Base-by-base conservation (phyloP, 2,329 filamentous ascomycete species). In the Aureobasidium mangrovei region DNA sequence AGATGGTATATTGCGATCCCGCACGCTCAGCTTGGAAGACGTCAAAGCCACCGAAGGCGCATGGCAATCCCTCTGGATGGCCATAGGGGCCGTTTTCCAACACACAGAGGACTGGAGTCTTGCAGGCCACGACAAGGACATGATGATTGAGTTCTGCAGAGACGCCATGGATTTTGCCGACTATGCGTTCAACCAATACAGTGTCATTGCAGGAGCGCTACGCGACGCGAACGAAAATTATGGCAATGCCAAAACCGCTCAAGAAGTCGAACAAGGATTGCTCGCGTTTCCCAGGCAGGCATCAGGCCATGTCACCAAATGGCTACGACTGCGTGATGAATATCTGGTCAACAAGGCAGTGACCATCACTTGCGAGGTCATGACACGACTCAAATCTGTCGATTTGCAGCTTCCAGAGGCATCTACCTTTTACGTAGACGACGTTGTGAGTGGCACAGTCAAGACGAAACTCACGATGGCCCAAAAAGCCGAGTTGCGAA, bases 131-230 rank as follows among this genome's bases (percentile, higher is more conserved):
- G 84, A 91, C 48, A 93, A 89, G 65, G 71, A 76, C 24, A 76
- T 81, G 53, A 91, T 98, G 88, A 85, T 90, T 63, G 84, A 95
- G 55, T 96, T 97, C 64, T 96, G 91, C 65, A 84, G 93, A 60
- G 89, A 95, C 65, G 87, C 88, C 10, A 98, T 98, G 81, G 89
- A 97, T 63, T 87, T 95, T 64, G 91, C 91, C 0, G 88, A 95
- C 64, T 79, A 81, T 35, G 77, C 95, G 1, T 87, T 97, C 64
- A 84, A 88, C 39, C 84, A 95, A 62, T 93, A 94, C 67, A 84
- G 83, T 48, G 79, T 96, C 56, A 83, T 98, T 59, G 82, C 88
- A 2, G 86, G 84, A 43, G 86, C 87, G 9, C 69, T 90, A 55
- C 72, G 72, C 38, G 72, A 73, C 49, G 70, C 72, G 27, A 70